Conservation (phyloP, 2,329 filamentous ascomycete genomes). For the Nemania serpens region DNA sequence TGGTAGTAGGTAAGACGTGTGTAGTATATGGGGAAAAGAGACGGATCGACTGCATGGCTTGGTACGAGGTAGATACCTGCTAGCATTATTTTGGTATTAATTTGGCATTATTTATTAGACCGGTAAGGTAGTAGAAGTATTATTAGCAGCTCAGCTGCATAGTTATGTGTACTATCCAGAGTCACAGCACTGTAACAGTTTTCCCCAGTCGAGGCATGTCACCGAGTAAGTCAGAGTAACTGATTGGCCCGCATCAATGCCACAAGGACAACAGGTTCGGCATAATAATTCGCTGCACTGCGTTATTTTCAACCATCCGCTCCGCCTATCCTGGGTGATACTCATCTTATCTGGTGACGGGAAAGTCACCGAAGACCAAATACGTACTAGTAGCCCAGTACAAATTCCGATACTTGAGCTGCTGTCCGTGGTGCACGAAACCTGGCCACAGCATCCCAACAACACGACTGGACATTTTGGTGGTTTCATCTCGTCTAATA, state of each 20-base stretch:
- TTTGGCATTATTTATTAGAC: too few species aligned
- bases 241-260: not conserved
- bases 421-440: too few species aligned
- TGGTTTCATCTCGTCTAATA: too few species aligned
- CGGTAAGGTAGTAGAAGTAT: too few species aligned
- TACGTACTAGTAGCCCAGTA: too few species aligned
- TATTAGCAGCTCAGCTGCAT: conserved; percentile 13
- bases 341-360: too few species aligned
- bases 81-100: conserved; percentile 15
- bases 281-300: conserved; percentile 8
- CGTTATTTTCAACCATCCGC: conserved; percentile 15
- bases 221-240: not conserved
- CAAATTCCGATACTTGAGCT: too few species aligned
- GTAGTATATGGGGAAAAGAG: not conserved
- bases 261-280: not conserved
- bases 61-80: not conserved
- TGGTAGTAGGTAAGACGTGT: not conserved
- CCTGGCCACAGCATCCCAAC: too few species aligned
- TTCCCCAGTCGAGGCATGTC: not conserved
- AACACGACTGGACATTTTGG: too few species aligned
- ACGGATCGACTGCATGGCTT: not conserved
- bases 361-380: too few species aligned
- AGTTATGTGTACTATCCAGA: not conserved
- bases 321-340: too few species aligned
- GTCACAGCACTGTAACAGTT: not conserved